A percentile compares a stretch with the other conserved stretches of the same genome.
phyloP scores from a whole-genome alignment of 805 yeast species.

The Zygotorulaspora sp. region DNA sequence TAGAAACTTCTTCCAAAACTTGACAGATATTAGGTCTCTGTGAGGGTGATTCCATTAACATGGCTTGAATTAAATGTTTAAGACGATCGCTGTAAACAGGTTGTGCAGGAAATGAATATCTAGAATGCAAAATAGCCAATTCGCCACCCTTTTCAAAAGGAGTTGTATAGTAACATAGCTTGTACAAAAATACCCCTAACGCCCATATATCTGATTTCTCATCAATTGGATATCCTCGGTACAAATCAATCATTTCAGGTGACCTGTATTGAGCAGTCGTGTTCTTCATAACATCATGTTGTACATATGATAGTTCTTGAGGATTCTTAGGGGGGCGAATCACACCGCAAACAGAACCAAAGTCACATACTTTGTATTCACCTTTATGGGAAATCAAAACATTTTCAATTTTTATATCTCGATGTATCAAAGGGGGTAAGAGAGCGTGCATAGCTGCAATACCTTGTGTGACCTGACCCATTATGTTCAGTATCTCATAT shows the following conservation, averaged over 20 bases:
- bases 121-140: conserved; percentile 54
- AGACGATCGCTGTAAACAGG: conserved; percentile 60
- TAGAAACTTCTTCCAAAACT: conserved; percentile 61
- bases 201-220: conserved; percentile 89
- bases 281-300: conserved; percentile 67
- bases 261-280: conserved; percentile 83
- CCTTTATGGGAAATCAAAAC: conserved; percentile 58
- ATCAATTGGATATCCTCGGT: conserved; percentile 64
- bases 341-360: conserved; percentile 71
- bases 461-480: conserved; percentile 67
- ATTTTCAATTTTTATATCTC: conserved; percentile 81
- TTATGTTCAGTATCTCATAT: conserved; percentile 59
- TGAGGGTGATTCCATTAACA: conserved; percentile 61
- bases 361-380: conserved; percentile 69
- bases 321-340: conserved; percentile 58
- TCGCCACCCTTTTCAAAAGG: conserved; percentile 73
- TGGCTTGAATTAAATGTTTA: conserved; percentile 57
- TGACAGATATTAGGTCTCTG: conserved; percentile 72
- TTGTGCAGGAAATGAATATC: conserved; percentile 47
- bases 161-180: conserved; percentile 74
- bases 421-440: conserved; percentile 64
- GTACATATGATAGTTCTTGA: conserved; percentile 55
- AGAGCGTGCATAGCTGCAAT: conserved; percentile 75
- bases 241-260: conserved; percentile 79
- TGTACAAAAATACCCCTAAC: conserved; percentile 70